A percentile compares a stretch with the other conserved stretches of the same genome.
Evolutionary conservation across 495 filamentous ascomycete species (phyloP).

Genomic region (Penicillium malachiteum): DNA sequence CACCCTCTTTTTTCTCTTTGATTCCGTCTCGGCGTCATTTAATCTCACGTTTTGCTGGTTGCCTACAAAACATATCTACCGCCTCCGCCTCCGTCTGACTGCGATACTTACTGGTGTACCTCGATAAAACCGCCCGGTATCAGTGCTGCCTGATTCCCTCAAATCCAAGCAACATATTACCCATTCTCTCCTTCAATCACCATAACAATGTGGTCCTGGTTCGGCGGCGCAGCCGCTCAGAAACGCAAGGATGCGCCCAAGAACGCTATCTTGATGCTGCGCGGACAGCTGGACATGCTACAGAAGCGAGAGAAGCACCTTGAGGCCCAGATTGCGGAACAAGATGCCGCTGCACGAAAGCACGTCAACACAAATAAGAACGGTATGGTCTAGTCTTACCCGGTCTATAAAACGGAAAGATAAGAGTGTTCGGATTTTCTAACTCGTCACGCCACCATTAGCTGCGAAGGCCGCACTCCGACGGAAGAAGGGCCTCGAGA

Average conservation of each 20-base stretch:
- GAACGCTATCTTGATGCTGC: conserved; percentile 89
- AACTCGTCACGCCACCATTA: conserved; percentile 34
- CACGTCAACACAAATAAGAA: conserved; percentile 86
- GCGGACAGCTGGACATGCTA: conserved; percentile 92
- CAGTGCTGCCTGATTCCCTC: conserved; percentile 14
- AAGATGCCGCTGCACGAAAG: conserved; percentile 89
- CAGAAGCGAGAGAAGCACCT: conserved; percentile 94
- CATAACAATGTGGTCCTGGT: conserved; percentile 76
- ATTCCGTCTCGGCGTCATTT: not conserved
- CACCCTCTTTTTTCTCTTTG: not conserved
- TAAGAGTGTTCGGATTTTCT: conserved; percentile 3
- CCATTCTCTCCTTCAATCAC: not conserved
- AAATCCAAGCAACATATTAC: conserved; percentile 3
- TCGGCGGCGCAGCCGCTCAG: conserved; percentile 74
- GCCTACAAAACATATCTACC: conserved; percentile 14
- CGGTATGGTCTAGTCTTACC: conserved; percentile 51
- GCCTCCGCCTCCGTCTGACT: conserved; percentile 20
- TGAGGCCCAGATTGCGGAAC: conserved; percentile 87
- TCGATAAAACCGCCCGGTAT: not conserved
- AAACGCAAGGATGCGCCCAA: conserved; percentile 93
- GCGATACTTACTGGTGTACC: conserved; percentile 1
- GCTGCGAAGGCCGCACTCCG: conserved; percentile 88
- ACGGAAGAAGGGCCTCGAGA: conserved; percentile 91
- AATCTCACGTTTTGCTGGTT: conserved; percentile 13
- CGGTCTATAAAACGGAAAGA: not conserved